phyloP scores from a whole-genome alignment of 2,329 filamentous ascomycete species.

The Clonostachys rhizophaga region DNA sequence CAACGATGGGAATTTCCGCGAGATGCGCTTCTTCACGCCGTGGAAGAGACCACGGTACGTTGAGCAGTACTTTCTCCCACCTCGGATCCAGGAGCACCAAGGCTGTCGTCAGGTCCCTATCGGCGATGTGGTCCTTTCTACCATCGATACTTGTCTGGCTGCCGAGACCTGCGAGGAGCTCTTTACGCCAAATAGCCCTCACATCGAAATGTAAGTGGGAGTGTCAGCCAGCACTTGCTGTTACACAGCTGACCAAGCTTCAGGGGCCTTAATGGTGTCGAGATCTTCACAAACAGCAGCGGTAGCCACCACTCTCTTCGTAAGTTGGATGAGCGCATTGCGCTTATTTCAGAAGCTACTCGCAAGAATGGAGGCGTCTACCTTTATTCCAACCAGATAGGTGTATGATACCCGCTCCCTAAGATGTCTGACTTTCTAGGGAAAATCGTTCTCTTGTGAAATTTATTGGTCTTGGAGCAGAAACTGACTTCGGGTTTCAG shows the following conservation, averaged over 20 bases:
- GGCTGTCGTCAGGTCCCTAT: conserved; percentile 26
- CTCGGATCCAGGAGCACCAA: conserved; percentile 7
- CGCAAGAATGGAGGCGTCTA: conserved; percentile 56
- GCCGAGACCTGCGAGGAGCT: conserved; percentile 33
- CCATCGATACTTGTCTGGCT: conserved; percentile 27
- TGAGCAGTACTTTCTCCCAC: conserved; percentile 27
- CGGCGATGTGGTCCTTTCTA: conserved; percentile 32
- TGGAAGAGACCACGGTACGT: conserved; percentile 26
- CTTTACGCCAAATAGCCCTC: too few species aligned
- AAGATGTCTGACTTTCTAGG: too few species aligned
- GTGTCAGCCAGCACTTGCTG: too few species aligned
- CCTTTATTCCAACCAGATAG: conserved; percentile 23
- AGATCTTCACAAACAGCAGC: conserved; percentile 67
- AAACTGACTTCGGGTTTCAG: too few species aligned
- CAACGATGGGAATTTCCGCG: conserved; percentile 29
- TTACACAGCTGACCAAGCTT: too few species aligned
- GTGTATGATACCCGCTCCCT: too few species aligned
- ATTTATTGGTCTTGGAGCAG: too few species aligned
- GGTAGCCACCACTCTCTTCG: conserved; percentile 59
- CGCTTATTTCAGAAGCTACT: conserved; percentile 62
- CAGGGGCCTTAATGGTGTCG: conserved; percentile 54
- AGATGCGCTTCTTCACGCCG: conserved; percentile 32
- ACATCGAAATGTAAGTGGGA: too few species aligned
- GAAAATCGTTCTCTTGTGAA: too few species aligned
- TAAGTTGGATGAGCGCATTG: conserved; percentile 60